A percentile compares a stretch with the other conserved stretches of the same genome.
Evolutionary conservation across 306 rosid genomes (phyloP).

Genomic region (Benincasa hispida): DNA sequence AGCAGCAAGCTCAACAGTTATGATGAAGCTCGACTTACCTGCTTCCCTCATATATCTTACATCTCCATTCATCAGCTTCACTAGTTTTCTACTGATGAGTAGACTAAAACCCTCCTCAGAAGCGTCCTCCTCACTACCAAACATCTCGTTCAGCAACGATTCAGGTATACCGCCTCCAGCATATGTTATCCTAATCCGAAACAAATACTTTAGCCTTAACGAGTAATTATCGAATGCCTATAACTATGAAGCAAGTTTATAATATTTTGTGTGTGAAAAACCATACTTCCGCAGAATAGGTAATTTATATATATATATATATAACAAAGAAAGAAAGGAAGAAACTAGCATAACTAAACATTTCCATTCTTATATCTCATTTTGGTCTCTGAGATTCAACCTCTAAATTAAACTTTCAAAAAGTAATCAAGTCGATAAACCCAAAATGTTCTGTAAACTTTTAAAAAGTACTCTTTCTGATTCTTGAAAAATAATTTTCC

Average conservation of each 20-base stretch:
- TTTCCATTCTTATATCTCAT: neutral
- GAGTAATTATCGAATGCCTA: neutral
- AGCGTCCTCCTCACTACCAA: slow-evolving; percentile 40
- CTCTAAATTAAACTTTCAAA: too few species aligned
- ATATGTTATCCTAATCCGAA: slow-evolving; percentile 47
- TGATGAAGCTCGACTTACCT: slow-evolving; percentile 60
- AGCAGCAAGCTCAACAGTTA: slow-evolving; percentile 63
- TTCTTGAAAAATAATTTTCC: neutral
- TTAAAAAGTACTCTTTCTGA: neutral
- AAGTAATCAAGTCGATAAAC: neutral
- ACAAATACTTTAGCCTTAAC: neutral
- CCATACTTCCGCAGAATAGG: neutral
- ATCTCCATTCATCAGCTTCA: slow-evolving; percentile 86
- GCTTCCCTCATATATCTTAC: slow-evolving; percentile 69
- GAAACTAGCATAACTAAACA: neutral
- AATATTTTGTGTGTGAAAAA: neutral
- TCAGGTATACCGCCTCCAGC: slow-evolving; percentile 69
- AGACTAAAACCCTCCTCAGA: slow-evolving; percentile 76
- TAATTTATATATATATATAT: too few species aligned
- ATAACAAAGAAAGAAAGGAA: neutral
- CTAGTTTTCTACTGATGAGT: slow-evolving; percentile 65
- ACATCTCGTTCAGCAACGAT: slow-evolving; percentile 67
- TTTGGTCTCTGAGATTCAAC: too few species aligned
- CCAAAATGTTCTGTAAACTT: neutral
- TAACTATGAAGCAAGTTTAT: neutral